Evolutionary conservation across 2,329 filamentous ascomycete genomes (phyloP).

Genomic region (Canariomyces notabilis): DNA sequence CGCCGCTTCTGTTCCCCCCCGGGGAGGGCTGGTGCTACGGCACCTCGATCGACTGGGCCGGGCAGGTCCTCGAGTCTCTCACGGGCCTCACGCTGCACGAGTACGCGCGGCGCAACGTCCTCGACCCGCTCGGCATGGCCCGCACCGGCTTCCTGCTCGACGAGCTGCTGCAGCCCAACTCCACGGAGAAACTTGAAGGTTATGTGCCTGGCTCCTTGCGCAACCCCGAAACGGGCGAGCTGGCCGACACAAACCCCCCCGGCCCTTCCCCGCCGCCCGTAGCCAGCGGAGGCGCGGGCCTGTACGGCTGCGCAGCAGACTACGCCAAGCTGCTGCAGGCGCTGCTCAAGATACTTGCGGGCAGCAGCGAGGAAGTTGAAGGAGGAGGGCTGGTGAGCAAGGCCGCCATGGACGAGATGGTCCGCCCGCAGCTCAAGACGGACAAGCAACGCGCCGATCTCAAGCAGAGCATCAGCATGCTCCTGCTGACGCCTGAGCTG

Average conservation of each 20-base stretch:
- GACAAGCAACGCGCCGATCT: slow-evolving; percentile 27
- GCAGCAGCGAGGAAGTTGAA: no score
- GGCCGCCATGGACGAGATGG: slow-evolving; percentile 33
- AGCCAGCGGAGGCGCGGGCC: slow-evolving; percentile 40
- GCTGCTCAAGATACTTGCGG: slow-evolving; percentile 26
- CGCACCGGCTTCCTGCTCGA: slow-evolving; percentile 25
- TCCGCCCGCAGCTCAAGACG: slow-evolving; percentile 38
- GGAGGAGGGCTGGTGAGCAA: slow-evolving; percentile 28
- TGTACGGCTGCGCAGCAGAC: slow-evolving; percentile 39
- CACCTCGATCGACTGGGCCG: slow-evolving; percentile 43
- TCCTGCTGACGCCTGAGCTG: slow-evolving; percentile 35
- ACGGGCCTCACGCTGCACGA: slow-evolving; percentile 33
- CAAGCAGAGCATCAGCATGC: slow-evolving; percentile 14
- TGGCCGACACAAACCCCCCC: neutral
- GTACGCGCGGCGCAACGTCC: slow-evolving; percentile 26
- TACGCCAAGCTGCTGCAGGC: slow-evolving; percentile 34
- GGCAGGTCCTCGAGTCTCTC: slow-evolving; percentile 38
- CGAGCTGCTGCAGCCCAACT: neutral
- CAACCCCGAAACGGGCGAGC: slow-evolving; percentile 14
- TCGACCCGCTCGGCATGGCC: slow-evolving; percentile 26
- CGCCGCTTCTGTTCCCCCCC: slow-evolving; percentile 41
- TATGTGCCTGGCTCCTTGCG: slow-evolving; percentile 16
- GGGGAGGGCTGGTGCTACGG: slow-evolving; percentile 49
- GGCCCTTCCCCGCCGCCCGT: slow-evolving; percentile 30
- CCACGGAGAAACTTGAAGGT: slow-evolving; percentile 5